Evolutionary conservation across 1,284 basidiomycete genomes (phyloP).

Genomic region (Paramarasmius palmivorus): DNA sequence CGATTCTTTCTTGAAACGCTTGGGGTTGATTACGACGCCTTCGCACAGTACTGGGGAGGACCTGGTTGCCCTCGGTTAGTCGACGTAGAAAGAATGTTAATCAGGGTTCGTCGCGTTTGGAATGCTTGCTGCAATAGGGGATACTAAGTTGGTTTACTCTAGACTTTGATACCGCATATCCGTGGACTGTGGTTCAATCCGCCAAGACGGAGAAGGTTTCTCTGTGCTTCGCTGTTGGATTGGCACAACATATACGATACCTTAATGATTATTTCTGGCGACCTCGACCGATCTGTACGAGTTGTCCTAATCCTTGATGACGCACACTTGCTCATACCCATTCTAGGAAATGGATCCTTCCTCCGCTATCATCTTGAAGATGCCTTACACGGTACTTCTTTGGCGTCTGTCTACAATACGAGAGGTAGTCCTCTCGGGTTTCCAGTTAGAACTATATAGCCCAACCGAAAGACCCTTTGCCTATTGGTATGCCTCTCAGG

Average conservation of each 20-base stretch:
- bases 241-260: conserved; percentile 64
- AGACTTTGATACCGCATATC: conserved; percentile 62
- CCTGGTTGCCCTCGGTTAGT: conserved; percentile 35
- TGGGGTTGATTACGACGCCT: conserved; percentile 48
- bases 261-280: conserved; percentile 36
- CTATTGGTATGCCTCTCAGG: conserved; percentile 68
- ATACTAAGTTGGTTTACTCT: conserved; percentile 4
- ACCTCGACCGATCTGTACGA: conserved; percentile 34
- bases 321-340: conserved; percentile 1
- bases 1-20: conserved; percentile 68
- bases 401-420: conserved; percentile 62
- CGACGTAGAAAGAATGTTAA: conserved; percentile 54
- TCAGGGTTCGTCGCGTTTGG: conserved; percentile 40
- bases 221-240: conserved; percentile 59
- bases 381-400: conserved; percentile 49
- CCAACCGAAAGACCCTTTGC: conserved; percentile 67
- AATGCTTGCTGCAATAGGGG: background rate
- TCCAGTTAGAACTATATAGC: conserved; percentile 75
- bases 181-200: conserved; percentile 68
- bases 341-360: conserved; percentile 3
- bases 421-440: conserved; percentile 74
- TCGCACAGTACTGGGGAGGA: conserved; percentile 39
- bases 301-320: conserved; percentile 10
- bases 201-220: conserved; percentile 61
- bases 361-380: conserved; percentile 14